Evolutionary conservation across 352 stramenopile genomes (phyloP).

Genomic region (Chrysophaeum taylorii): DNA sequence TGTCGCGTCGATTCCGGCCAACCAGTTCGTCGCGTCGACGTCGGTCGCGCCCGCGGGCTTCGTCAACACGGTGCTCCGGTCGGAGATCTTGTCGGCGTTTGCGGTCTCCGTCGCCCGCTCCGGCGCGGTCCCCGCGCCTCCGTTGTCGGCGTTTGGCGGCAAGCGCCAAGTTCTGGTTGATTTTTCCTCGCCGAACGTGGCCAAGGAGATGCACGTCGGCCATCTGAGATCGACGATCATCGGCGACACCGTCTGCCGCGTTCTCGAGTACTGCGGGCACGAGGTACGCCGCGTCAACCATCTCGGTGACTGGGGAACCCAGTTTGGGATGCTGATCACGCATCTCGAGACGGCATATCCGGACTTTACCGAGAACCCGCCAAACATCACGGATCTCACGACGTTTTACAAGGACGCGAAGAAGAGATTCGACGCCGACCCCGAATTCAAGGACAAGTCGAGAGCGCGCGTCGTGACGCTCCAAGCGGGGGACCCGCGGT

Average conservation of each 20-base stretch:
- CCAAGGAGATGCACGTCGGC: constrained; percentile 86
- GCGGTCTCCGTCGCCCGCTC: neutral
- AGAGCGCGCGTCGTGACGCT: constrained; percentile 91
- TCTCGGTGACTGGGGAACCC: constrained; percentile 87
- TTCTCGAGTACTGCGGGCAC: constrained; percentile 64
- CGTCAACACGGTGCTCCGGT: constrained; percentile 89
- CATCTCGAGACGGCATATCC: constrained; percentile 92
- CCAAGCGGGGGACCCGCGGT: constrained; percentile 66
- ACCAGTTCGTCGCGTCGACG: constrained; percentile 37
- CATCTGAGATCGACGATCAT: constrained; percentile 81
- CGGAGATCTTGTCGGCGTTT: constrained; percentile 45
- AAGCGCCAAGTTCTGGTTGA: constrained; percentile 60
- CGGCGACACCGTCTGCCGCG: constrained; percentile 64
- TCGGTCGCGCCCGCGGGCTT: constrained; percentile 91
- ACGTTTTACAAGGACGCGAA: constrained; percentile 77
- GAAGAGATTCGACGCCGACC: constrained; percentile 91
- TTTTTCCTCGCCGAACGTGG: constrained; percentile 82
- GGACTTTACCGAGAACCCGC: constrained; percentile 68
- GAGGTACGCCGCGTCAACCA: constrained; percentile 73
- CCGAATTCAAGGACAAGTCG: constrained; percentile 82
- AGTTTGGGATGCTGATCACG: constrained; percentile 99
- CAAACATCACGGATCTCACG: constrained; percentile 52
- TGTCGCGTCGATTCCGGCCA: constrained; percentile 30
- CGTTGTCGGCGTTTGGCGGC: constrained; percentile 24
- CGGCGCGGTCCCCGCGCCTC: neutral